Conservation (phyloP, 1,284 basidiomycete genomes). For the Xerocomus minutiporus region DNA sequence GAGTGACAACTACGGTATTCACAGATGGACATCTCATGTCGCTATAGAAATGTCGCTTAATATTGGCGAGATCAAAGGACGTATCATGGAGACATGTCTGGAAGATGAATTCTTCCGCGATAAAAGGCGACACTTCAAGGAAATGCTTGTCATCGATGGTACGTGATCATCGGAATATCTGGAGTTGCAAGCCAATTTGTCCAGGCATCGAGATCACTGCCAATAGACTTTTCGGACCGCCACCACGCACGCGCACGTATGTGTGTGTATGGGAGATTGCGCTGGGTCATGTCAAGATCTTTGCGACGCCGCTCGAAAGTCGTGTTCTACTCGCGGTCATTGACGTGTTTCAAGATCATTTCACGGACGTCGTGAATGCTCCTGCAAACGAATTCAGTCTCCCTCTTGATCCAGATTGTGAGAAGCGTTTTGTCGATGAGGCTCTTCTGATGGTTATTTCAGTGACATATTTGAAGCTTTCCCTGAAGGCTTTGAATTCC, state of each 20-base stretch:
- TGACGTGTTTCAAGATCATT: constrained; percentile 65
- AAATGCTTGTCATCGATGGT: constrained; percentile 64
- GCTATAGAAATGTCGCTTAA: constrained; percentile 75
- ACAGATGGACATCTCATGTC: constrained; percentile 3
- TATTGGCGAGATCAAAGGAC: constrained; percentile 53
- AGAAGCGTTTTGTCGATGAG: constrained; percentile 19
- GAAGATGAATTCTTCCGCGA: constrained; percentile 40
- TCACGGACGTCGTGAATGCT: constrained; percentile 71
- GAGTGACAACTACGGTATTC: constrained; percentile 18
- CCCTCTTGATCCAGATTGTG: constrained; percentile 71
- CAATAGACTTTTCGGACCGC: constrained; percentile 83
- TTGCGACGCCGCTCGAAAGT: constrained; percentile 55
- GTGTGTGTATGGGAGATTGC: constrained; percentile 86
- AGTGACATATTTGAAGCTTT: constrained; percentile 56
- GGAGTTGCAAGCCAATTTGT: constrained; percentile 24
- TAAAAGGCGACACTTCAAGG: constrained; percentile 26
- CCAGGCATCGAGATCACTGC: constrained; percentile 75
- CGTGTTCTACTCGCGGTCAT: constrained; percentile 50
- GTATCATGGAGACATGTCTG: constrained; percentile 46
- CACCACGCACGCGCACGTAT: constrained; percentile 80
- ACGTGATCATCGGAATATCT: constrained; percentile 12
- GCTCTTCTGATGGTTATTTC: constrained; percentile 8
- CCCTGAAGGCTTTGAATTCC: constrained; percentile 49
- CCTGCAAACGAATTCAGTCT: constrained; percentile 69
- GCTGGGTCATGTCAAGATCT: constrained; percentile 57